Conservation (phyloP, 352 stramenopile genomes). For the Globisporangium camurandrum region DNA sequence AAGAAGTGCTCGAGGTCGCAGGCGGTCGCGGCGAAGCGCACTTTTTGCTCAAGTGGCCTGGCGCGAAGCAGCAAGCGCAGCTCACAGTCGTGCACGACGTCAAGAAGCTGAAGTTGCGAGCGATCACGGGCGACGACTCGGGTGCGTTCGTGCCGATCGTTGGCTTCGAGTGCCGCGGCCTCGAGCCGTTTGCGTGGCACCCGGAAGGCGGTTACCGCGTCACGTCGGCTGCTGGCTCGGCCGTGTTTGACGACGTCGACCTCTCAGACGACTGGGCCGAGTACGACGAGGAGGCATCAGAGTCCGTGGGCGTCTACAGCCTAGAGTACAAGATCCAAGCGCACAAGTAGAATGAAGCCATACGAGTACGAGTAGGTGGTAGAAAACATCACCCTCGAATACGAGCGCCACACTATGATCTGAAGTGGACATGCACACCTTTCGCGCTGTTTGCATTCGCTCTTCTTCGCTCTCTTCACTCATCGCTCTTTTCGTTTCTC, state of each 20-base stretch:
- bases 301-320: conserved; percentile 71
- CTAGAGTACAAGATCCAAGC: conserved; percentile 80
- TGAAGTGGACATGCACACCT: no score
- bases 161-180: conserved; percentile 79
- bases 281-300: conserved; percentile 74
- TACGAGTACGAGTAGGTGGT: no score
- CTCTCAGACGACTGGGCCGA: conserved; percentile 81
- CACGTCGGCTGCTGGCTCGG: conserved; percentile 41
- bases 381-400: no score
- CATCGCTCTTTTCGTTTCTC: no score
- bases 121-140: conserved; percentile 46
- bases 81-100: conserved; percentile 79
- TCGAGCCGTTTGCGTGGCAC: conserved; percentile 80
- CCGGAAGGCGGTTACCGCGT: conserved; percentile 72
- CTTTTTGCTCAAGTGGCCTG: conserved; percentile 83
- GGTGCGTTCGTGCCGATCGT: conserved; percentile 76
- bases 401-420: neutral
- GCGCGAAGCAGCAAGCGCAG: conserved; percentile 69
- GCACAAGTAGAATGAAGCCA: conserved; percentile 47
- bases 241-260: conserved; percentile 76
- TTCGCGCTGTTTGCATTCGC: no score
- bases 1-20: conserved; percentile 64
- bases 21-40: conserved; percentile 69
- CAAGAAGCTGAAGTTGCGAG: conserved; percentile 74
- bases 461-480: neutral